Conservation (phyloP, 805 yeast species). For the Saccharomycopsis capsularis region DNA sequence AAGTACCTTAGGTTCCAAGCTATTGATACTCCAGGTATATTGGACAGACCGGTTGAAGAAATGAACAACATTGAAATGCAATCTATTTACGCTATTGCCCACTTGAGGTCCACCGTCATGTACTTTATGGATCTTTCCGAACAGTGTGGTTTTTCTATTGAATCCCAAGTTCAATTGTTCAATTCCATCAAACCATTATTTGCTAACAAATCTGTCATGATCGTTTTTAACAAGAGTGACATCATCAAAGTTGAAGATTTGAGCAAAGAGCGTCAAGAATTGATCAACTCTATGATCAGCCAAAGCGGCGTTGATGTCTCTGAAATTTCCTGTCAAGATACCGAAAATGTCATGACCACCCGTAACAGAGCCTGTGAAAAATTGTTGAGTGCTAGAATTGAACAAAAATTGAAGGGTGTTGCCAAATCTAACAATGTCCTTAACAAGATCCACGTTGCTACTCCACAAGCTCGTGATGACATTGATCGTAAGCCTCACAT, state of each 20-base stretch:
- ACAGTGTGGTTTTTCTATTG: constrained; percentile 97
- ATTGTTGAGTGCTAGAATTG: constrained; percentile 89
- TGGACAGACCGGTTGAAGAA: constrained; percentile 98
- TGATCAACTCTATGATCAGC: constrained; percentile 57
- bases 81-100: constrained; percentile 97
- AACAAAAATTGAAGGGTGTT: constrained; percentile 90
- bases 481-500: constrained; percentile 69
- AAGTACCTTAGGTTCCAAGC: constrained; percentile 97
- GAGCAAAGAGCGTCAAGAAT: constrained; percentile 62
- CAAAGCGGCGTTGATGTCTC: constrained; percentile 84
- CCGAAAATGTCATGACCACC: constrained; percentile 91
- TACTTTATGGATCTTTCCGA: constrained; percentile 98
- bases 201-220: constrained; percentile 93
- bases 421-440: constrained; percentile 82
- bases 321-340: constrained; percentile 89
- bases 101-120: constrained; percentile 89
- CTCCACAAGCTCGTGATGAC: constrained; percentile 86
- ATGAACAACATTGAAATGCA: constrained; percentile 99
- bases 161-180: constrained; percentile 94
- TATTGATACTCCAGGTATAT: constrained; percentile 97
- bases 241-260: constrained; percentile 81
- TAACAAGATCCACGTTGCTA: constrained; percentile 92
- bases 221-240: constrained; percentile 93
- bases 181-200: constrained; percentile 95
- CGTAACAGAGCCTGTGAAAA: constrained; percentile 97